Conservation (phyloP, 345 rosid genomes). For the Sonneratia alba region DNA sequence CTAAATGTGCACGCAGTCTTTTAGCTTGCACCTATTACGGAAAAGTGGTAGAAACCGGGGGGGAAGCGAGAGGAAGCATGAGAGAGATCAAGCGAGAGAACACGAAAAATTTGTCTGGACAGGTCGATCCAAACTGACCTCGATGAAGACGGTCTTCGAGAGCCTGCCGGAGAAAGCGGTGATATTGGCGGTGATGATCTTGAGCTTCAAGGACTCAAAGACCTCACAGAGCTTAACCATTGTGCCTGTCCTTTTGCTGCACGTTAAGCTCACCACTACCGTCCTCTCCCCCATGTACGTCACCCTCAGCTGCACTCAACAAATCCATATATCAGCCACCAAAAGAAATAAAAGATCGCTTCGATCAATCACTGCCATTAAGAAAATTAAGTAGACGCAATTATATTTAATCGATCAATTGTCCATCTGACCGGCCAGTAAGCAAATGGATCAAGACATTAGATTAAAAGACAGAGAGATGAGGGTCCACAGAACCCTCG, state of each 20-base stretch:
- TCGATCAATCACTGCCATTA: neutral
- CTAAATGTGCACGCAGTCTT: no score
- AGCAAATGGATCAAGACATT: neutral
- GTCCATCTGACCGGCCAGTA: neutral
- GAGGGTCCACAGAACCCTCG: no score
- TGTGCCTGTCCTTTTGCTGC: constrained; percentile 69
- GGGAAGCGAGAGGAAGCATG: no score
- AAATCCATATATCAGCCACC: neutral
- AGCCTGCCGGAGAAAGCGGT: constrained; percentile 64
- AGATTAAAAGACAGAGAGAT: no score
- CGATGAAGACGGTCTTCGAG: constrained; percentile 63
- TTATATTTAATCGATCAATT: neutral
- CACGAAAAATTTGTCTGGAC: no score
- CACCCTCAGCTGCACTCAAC: constrained; percentile 47
- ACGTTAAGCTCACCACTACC: constrained; percentile 67
- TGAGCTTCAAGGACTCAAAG: constrained; percentile 71
- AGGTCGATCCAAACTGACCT: constrained; percentile 33
- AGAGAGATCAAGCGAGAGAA: no score
- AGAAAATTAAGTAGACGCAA: neutral
- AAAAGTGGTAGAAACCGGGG: no score
- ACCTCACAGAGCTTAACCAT: constrained; percentile 81
- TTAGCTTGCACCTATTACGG: no score
- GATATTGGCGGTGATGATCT: constrained; percentile 66
- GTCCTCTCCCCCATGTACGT: constrained; percentile 65
- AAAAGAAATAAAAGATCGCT: no score